Conservation (phyloP, 2,329 filamentous ascomycete genomes). For the Spiromastix sp. region DNA sequence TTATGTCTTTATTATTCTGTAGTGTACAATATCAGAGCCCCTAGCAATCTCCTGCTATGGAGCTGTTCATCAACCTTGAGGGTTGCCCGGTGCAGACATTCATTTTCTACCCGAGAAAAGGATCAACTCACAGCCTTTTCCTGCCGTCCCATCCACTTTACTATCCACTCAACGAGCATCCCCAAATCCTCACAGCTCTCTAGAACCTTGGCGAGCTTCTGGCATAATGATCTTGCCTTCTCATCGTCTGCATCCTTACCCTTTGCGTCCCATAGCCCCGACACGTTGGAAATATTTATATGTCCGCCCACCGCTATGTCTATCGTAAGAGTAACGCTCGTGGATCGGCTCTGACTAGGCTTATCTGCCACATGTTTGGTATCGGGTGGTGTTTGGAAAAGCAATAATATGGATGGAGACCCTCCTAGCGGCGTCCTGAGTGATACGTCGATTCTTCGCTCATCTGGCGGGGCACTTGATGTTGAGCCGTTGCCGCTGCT, state of each 20-base stretch:
- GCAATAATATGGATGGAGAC: slow-evolving; percentile 9
- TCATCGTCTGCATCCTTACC: slow-evolving; percentile 11
- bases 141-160: slow-evolving; percentile 25
- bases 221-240: slow-evolving; percentile 18
- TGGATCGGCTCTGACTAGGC: slow-evolving; percentile 9
- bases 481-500: background rate
- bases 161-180: slow-evolving; percentile 34
- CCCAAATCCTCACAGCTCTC: slow-evolving; percentile 36
- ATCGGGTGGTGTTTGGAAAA: no score
- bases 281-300: slow-evolving; percentile 28
- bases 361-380: slow-evolving; percentile 3
- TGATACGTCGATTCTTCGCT: slow-evolving; percentile 6
- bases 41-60: no score
- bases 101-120: no score
- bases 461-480: slow-evolving; percentile 1
- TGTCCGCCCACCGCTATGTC: slow-evolving; percentile 32
- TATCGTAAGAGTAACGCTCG: slow-evolving; percentile 24
- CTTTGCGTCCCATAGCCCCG: slow-evolving; percentile 22
- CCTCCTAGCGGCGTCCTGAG: slow-evolving; percentile 9
- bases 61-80: no score
- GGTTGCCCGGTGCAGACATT: no score
- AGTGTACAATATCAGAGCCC: no score
- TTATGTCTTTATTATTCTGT: no score
- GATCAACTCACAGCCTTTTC: slow-evolving; percentile 9
- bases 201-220: slow-evolving; percentile 28